Conservation (phyloP, 768 basidiomycete species). For the Hemileccinum rubropunctum region DNA sequence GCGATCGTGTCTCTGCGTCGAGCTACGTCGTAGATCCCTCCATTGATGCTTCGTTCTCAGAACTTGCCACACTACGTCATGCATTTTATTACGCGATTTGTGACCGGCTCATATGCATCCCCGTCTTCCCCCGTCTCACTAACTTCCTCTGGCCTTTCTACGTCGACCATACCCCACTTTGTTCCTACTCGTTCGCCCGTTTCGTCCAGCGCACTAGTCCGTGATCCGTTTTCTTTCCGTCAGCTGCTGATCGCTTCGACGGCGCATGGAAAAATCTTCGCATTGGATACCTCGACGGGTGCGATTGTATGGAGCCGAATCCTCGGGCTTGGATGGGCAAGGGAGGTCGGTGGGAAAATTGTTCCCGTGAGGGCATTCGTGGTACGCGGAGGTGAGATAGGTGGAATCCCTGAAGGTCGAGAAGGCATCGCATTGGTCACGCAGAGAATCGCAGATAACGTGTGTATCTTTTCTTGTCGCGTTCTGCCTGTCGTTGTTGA, state of each 20-base stretch:
- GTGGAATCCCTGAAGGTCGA: constrained; percentile 14
- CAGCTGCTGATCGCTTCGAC: constrained; percentile 79
- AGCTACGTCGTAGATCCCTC: not conserved
- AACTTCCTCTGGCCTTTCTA: not conserved
- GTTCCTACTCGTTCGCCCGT: constrained; percentile 25
- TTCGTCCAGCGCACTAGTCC: constrained; percentile 41
- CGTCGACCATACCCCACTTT: constrained; percentile 18
- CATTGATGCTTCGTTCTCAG: constrained; percentile 33
- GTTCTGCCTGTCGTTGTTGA: constrained; percentile 4
- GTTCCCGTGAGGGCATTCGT: constrained; percentile 62
- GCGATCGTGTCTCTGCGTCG: not conserved
- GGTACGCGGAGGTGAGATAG: constrained; percentile 31
- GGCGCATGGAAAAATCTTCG: constrained; percentile 71
- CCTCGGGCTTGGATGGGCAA: constrained; percentile 70
- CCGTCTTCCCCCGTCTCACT: constrained; percentile 35
- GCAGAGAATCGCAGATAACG: constrained; percentile 61
- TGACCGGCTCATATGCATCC: constrained; percentile 62
- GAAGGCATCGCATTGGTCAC: constrained; percentile 63
- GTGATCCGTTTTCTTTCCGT: constrained; percentile 84
- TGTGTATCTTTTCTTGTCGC: constrained; percentile 31
- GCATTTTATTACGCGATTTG: constrained; percentile 69
- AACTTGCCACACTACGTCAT: constrained; percentile 67
- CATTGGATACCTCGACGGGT: constrained; percentile 77
- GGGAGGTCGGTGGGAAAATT: constrained; percentile 51
- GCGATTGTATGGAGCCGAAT: constrained; percentile 76